A percentile compares a stretch with the other conserved stretches of the same genome.
These are phyloP conservation scores for Chaetomium sp. DNA, from an alignment of 2,329 filamentous ascomycete species.

Conservation along the genomic window DNA sequence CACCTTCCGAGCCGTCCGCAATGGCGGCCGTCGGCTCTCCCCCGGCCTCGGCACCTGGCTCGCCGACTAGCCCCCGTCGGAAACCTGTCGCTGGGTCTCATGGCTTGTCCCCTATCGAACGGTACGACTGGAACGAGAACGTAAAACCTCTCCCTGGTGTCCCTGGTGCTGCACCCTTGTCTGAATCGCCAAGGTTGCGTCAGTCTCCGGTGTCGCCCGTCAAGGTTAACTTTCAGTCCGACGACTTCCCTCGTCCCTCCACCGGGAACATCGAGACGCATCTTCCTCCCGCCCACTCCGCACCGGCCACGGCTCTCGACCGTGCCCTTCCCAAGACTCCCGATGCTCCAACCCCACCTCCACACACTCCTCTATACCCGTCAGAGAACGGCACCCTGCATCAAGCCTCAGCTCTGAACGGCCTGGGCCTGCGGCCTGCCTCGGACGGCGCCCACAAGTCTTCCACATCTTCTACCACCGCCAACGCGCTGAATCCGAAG, in stretches of 20 bases:
- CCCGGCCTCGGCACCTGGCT: conserved; percentile 23
- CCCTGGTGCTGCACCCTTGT: conserved; percentile 8
- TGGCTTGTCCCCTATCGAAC: conserved; percentile 28
- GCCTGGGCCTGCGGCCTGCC: conserved; percentile 6
- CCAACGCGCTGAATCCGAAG: conserved; percentile 25
- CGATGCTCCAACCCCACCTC: conserved; percentile 33
- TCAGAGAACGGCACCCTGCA: conserved; percentile 12
- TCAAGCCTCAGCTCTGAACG: conserved; percentile 6
- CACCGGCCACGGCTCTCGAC: conserved; percentile 19
- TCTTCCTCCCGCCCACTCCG: conserved; percentile 11
- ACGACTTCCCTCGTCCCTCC: conserved; percentile 47
- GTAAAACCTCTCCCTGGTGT: conserved; percentile 27
- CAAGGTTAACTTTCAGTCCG: conserved; percentile 46
- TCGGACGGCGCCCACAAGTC: conserved; percentile 12
- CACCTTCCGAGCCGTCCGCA: conserved; percentile 14
- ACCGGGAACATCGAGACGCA: conserved; percentile 45
- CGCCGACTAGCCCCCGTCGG: conserved; percentile 26
- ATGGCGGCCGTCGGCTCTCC: conserved; percentile 30
- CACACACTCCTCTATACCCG: conserved; percentile 28
- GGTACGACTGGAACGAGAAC: conserved; percentile 29
- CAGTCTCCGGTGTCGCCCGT: conserved; percentile 51
- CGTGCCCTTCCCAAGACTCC: conserved; percentile 31
- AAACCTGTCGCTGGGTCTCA: conserved; percentile 34
- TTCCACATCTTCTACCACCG: conserved; percentile 6
- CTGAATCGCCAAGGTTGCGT: conserved; percentile 40